phyloP scores from a whole-genome alignment of 768 basidiomycete species.

The Russula brevipes region DNA sequence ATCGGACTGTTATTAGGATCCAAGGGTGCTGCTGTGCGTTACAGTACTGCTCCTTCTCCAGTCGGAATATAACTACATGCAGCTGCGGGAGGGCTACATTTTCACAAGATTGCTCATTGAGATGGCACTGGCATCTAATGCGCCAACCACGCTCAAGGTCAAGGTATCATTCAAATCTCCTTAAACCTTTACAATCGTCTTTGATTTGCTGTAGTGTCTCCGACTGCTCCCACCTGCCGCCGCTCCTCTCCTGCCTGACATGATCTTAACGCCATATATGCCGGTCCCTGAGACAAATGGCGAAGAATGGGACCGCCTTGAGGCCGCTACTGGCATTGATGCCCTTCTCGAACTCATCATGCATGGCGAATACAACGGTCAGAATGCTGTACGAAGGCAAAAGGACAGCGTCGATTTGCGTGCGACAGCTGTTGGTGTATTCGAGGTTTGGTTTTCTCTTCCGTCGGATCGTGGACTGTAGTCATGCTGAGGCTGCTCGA shows the following conservation, averaged over 20 bases:
- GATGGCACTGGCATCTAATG: slow-evolving; percentile 88
- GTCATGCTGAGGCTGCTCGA: slow-evolving; percentile 11
- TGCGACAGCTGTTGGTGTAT: slow-evolving; percentile 70
- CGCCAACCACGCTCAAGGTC: slow-evolving; percentile 80
- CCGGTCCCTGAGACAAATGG: slow-evolving; percentile 78
- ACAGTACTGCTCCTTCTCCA: not conserved
- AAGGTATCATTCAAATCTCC: slow-evolving; percentile 47
- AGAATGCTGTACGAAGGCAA: slow-evolving; percentile 49
- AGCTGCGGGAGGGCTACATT: slow-evolving; percentile 54
- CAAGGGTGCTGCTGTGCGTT: slow-evolving; percentile 58
- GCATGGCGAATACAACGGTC: slow-evolving; percentile 81
- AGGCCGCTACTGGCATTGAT: slow-evolving; percentile 74
- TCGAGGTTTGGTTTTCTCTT: slow-evolving; percentile 54
- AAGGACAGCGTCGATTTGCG: slow-evolving; percentile 72
- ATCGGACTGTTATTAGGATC: slow-evolving; percentile 81
- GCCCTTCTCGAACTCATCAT: slow-evolving; percentile 76
- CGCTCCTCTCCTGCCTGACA: slow-evolving; percentile 58
- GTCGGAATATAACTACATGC: slow-evolving; percentile 7
- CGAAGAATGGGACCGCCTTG: slow-evolving; percentile 89
- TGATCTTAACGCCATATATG: slow-evolving; percentile 68
- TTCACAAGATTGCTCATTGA: slow-evolving; percentile 80
- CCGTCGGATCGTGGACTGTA: not conserved
- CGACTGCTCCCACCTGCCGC: slow-evolving; percentile 50
- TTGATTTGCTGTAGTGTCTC: slow-evolving; percentile 43
- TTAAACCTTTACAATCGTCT: not conserved